A percentile compares a stretch with the other conserved stretches of the same genome.
These are phyloP conservation scores for Lachnellula arida DNA, from an alignment of 2,329 filamentous ascomycete genomes.

Conservation along the genomic window DNA sequence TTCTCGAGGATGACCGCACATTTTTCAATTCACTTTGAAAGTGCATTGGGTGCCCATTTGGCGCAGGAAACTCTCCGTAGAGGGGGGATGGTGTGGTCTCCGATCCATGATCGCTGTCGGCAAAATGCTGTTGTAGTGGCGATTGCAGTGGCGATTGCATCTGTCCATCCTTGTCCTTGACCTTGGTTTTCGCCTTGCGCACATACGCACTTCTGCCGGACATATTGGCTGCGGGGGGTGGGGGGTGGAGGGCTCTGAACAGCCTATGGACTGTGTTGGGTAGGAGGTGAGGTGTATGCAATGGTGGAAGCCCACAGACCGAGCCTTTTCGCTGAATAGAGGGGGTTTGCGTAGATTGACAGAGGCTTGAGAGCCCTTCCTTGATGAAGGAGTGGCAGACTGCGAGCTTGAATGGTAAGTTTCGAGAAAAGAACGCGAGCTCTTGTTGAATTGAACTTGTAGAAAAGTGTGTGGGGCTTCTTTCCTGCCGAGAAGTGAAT, in stretches of 20 bases:
- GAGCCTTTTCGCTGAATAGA: not conserved
- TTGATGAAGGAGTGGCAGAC: not conserved
- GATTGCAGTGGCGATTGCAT: not conserved
- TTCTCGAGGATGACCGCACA: conserved; percentile 1
- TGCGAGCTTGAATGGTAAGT: not conserved
- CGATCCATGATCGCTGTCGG: conserved; percentile 5
- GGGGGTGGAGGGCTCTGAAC: no score
- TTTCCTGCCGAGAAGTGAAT: not conserved
- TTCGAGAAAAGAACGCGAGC: not conserved
- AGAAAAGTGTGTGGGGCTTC: not conserved
- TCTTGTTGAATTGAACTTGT: not conserved
- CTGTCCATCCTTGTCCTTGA: conserved; percentile 23
- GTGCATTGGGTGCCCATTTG: conserved; percentile 1
- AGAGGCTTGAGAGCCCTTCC: not conserved
- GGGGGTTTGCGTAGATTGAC: not conserved
- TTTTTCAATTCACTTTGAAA: conserved; percentile 7
- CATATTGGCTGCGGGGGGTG: conserved; percentile 36
- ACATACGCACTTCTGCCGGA: conserved; percentile 55
- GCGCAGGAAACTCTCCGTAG: conserved; percentile 18
- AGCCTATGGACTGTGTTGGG: not conserved
- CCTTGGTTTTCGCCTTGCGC: conserved; percentile 53
- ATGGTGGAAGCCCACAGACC: not conserved
- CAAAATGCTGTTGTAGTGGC: not conserved
- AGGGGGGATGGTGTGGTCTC: conserved; percentile 5
- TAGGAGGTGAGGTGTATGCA: not conserved